Evolutionary conservation across 306 rosid genomes (phyloP).

Genomic region (Geum urbanum): DNA sequence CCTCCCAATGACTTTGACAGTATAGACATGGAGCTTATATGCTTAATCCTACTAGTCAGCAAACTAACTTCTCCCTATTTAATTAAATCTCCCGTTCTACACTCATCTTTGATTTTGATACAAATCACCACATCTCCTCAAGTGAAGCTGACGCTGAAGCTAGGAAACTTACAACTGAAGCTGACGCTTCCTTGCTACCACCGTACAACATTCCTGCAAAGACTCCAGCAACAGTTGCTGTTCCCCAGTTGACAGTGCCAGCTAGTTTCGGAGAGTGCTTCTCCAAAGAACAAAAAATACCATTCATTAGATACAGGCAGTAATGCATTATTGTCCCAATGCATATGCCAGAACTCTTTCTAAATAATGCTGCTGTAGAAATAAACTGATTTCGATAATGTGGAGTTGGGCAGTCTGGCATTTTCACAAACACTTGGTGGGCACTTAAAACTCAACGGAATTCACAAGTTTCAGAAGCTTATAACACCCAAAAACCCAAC

Average conservation of each 20-base stretch:
- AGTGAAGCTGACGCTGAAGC: no score
- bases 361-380: neutral
- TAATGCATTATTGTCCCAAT: neutral
- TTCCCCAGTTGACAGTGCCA: slow-evolving; percentile 82
- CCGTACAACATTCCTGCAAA: slow-evolving; percentile 95
- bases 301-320: neutral
- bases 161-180: slow-evolving; percentile 75
- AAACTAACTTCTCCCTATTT: no score
- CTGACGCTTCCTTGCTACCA: slow-evolving; percentile 92
- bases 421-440: slow-evolving; percentile 11
- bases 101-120: no score
- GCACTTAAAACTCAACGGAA: neutral
- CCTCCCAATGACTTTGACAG: no score
- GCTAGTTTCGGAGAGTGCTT: slow-evolving; percentile 56
- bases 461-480: neutral
- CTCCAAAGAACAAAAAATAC: slow-evolving; percentile 24
- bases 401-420: neutral
- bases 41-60: no score
- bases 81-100: no score
- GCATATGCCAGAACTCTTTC: neutral
- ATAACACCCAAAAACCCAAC: slow-evolving; percentile 4
- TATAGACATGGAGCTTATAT: no score
- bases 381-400: neutral
- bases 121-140: no score
- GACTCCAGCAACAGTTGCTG: slow-evolving; percentile 76